These are phyloP conservation scores for Russula foetens DNA, from an alignment of 768 basidiomycete species.

Conservation along the genomic window DNA sequence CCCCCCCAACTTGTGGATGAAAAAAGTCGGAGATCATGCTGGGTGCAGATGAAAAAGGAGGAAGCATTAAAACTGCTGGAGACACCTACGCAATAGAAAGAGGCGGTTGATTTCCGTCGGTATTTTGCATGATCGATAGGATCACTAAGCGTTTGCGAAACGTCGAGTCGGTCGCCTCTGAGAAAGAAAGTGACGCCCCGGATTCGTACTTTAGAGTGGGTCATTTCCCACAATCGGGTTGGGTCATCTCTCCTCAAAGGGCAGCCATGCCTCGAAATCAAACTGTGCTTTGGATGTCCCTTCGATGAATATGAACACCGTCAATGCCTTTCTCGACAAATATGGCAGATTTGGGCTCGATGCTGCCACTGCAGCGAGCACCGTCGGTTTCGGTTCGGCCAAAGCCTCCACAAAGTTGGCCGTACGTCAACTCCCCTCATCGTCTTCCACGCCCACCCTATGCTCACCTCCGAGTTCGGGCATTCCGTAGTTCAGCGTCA, in stretches of 20 bases:
- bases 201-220: constrained; percentile 10
- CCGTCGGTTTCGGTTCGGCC: constrained; percentile 59
- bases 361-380: constrained; percentile 52
- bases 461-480: constrained; percentile 18
- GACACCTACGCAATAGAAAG: constrained; percentile 12
- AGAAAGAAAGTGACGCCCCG: no score
- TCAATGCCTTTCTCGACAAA: constrained; percentile 34
- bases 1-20: constrained; percentile 87
- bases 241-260: neutral
- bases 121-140: neutral
- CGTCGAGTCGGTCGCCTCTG: no score
- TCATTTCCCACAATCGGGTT: neutral
- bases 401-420: constrained; percentile 63
- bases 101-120: neutral
- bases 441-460: neutral
- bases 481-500: constrained; percentile 52
- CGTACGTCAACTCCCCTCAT: constrained; percentile 34
- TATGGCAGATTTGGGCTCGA: constrained; percentile 53
- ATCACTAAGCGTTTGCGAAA: neutral
- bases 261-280: neutral
- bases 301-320: constrained; percentile 13
- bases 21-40: constrained; percentile 99
- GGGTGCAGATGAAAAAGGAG: neutral
- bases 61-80: no score
- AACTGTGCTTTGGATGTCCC: neutral